Evolutionary conservation across 1,284 basidiomycete genomes (phyloP).

Genomic region (Cystobasidium sp.): DNA sequence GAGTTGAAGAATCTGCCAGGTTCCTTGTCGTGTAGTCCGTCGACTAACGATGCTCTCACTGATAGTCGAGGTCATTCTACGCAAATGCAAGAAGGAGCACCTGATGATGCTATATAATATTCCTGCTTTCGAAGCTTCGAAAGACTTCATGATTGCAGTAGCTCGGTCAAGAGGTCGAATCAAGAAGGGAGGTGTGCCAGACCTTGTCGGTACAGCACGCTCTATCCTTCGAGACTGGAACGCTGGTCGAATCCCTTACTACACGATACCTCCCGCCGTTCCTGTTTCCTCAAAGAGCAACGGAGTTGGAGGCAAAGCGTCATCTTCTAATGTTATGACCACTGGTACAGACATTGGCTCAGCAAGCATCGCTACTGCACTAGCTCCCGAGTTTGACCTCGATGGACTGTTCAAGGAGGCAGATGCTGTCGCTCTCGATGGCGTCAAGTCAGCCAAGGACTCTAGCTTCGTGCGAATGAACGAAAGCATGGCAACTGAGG

Average conservation of each 20-base stretch:
- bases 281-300: constrained; percentile 74
- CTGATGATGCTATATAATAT: constrained; percentile 82
- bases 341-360: constrained; percentile 72
- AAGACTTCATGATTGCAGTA: constrained; percentile 89
- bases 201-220: constrained; percentile 79
- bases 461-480: constrained; percentile 40
- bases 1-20: constrained; percentile 53
- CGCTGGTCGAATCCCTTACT: constrained; percentile 90
- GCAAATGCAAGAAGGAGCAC: constrained; percentile 69
- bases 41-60: constrained; percentile 6
- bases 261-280: constrained; percentile 73
- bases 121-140: constrained; percentile 72
- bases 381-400: constrained; percentile 73
- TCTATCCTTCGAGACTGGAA: constrained; percentile 95
- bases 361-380: constrained; percentile 68
- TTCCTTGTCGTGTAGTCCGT: neutral
- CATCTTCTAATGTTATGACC: constrained; percentile 56
- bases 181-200: constrained; percentile 89
- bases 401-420: constrained; percentile 74
- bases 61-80: constrained; percentile 80
- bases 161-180: constrained; percentile 83
- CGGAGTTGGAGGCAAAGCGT: constrained; percentile 56
- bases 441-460: constrained; percentile 63
- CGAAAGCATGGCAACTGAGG: constrained; percentile 48
- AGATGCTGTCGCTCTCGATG: constrained; percentile 72